Base-by-base conservation (phyloP, 2,329 filamentous ascomycete genomes). In the Aspergillus brunneoviolaceus region DNA sequence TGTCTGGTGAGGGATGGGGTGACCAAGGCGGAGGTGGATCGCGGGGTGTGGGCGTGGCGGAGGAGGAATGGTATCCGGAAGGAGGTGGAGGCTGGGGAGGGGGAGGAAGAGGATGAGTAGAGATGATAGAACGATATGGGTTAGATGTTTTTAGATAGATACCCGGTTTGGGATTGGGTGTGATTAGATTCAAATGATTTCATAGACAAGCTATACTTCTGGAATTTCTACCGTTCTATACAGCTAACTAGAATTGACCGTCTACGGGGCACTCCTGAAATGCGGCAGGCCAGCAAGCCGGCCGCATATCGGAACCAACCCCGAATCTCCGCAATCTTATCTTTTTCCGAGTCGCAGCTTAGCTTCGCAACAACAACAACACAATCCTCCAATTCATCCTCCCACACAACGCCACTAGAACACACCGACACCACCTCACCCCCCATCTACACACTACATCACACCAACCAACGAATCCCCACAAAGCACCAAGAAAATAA, bases 11-110 rank as follows among this genome's bases (percentile, higher is more conserved):
- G 85, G 58, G 89, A 96, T 72, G 93, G 93, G 0, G 86, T 96
- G 57, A 88, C 84, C 2, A 88, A 86, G 77, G 81, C 81, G 0
- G 92, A 95, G 79, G 79, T 97, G 21, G 92, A 96, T 76, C 83
- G 82, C 60, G 94, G 93, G 0, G 86, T 98, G 5, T 82, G 81
- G 72, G 86, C 89, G 69, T 98, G 95, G 94, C 85, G 94, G 70
- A 87, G 84, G 76, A 84, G 89, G 70, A 87, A 86, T 72, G 86
- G 84, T 23, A 82, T 79, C 42, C 73, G 72, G 59, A 55, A 55
- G 45, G 7, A 56, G 52, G 54, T 31, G 29, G 48, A 58, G 23
- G 61, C n/a, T 21, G 67, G 56, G 49, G 55, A 59, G 3, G 62
- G 27, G 50, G 29, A 21, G 61, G 45, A 62, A 60, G 33, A 61